Conservation (phyloP, 495 filamentous ascomycete genomes). For the Hyaloscypha finlandica region DNA sequence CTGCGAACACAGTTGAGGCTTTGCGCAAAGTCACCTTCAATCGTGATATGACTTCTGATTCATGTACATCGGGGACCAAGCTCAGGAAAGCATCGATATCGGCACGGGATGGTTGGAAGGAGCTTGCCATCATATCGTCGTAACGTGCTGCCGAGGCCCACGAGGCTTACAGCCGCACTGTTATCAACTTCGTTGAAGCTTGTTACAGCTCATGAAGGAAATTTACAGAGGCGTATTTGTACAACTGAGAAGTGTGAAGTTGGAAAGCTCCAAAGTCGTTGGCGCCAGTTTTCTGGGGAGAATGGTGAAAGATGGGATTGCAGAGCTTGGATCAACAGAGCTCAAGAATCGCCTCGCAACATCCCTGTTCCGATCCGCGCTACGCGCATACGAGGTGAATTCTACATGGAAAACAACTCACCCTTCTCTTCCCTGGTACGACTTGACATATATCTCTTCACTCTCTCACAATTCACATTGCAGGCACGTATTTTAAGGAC, state of each 20-base stretch:
- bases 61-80: conserved; percentile 34
- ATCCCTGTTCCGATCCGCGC: conserved; percentile 4
- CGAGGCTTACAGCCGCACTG: conserved; percentile 10
- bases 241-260: neutral
- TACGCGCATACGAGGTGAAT: neutral
- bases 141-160: conserved; percentile 3
- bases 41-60: conserved; percentile 38
- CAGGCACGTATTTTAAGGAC: neutral
- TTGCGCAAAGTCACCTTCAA: conserved; percentile 39
- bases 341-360: neutral
- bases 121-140: conserved; percentile 34
- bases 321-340: neutral
- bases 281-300: neutral
- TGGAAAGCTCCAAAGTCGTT: neutral
- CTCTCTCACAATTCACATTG: neutral
- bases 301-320: neutral
- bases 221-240: neutral
- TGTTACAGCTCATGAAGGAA: conserved; percentile 6
- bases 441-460: neutral
- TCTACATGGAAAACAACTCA: neutral
- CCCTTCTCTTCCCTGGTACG: neutral
- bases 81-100: conserved; percentile 33
- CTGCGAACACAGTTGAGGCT: neutral
- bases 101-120: conserved; percentile 34
- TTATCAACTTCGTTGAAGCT: conserved; percentile 5